These are phyloP conservation scores for Lophiostoma macrostomum DNA, from an alignment of 495 filamentous ascomycete genomes.

Conservation along the genomic window DNA sequence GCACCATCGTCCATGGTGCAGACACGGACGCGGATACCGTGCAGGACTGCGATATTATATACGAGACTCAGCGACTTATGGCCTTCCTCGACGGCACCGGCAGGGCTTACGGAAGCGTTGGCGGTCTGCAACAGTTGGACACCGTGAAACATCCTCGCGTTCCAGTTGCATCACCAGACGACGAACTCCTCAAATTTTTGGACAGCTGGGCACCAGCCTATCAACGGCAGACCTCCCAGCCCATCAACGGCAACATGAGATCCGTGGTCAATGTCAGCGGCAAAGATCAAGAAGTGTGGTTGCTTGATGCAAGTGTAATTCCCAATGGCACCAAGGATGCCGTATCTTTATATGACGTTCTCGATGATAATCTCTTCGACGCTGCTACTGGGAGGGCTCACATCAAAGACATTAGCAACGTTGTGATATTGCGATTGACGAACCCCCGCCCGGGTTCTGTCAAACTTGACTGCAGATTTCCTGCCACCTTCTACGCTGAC, in stretches of 20 bases:
- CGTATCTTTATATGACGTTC: slow-evolving; percentile 65
- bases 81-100: slow-evolving; percentile 78
- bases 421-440: slow-evolving; percentile 61
- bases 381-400: slow-evolving; percentile 50
- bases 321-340: slow-evolving; percentile 30
- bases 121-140: slow-evolving; percentile 46
- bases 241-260: slow-evolving; percentile 2
- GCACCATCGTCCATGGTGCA: slow-evolving; percentile 51
- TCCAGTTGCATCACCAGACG: slow-evolving; percentile 13
- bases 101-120: slow-evolving; percentile 73
- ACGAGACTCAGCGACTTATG: slow-evolving; percentile 74
- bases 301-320: slow-evolving; percentile 44
- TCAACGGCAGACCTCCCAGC: neutral
- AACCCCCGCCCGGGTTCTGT: slow-evolving; percentile 46
- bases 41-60: slow-evolving; percentile 41
- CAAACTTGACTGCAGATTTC: slow-evolving; percentile 61
- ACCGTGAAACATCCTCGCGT: neutral
- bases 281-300: slow-evolving; percentile 43
- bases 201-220: slow-evolving; percentile 17
- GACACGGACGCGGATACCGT: slow-evolving; percentile 50
- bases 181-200: slow-evolving; percentile 28
- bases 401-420: slow-evolving; percentile 59
- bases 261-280: slow-evolving; percentile 33
- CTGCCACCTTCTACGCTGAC: slow-evolving; percentile 71
- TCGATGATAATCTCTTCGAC: slow-evolving; percentile 64